Evolutionary conservation across 768 basidiomycete species (phyloP), one percentile per base, ranked within the genome.

Genomic region (Astraeus odoratus): DNA sequence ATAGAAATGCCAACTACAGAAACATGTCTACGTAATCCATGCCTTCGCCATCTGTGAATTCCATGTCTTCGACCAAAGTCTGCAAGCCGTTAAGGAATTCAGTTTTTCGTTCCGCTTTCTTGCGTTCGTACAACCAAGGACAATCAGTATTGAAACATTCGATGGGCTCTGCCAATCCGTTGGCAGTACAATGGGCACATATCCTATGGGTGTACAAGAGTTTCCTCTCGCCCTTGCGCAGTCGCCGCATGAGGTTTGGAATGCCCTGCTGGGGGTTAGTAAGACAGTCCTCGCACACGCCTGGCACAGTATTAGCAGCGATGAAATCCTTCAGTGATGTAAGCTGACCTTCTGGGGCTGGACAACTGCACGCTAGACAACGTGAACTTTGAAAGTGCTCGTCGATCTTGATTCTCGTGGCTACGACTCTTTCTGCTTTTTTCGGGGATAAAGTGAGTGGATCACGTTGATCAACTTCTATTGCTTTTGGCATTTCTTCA

Each of bases 141-240:
- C 94, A 98, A 57, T 96, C 92, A 37, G 88, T 67, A 7, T 88
- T 90, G 55, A 86, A 81, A 64, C 94, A 98, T 26, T 74, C 61
- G 37, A 82, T 75, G 1, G 74, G 71, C 45, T 90, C 88, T 10
- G 64, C 66, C 4, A 70, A 63, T 2, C 80, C 71, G 0, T 69
- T 71, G 3, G 67, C 66, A 4, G 81, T 68, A 60, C 94, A 98
- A 2, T 82, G 78, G 7, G 69, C 67, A 58, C 94, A 98, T 25
- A 92, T 70, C 3, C 65, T 66, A 34, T 92, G 86, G 3, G 79
- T 64, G n/a, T 77, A 67, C 15, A 65, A 54, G 1, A 86, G 62
- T 19, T 75, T 76, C 22, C 64, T 61, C 51, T 88, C 80, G 12
- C 77, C 76, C 10, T 67, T 65, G 46, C 72, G 73, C 30, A 79